Conservation (phyloP, 1,284 basidiomycete genomes). For the Tilletia horrida region DNA sequence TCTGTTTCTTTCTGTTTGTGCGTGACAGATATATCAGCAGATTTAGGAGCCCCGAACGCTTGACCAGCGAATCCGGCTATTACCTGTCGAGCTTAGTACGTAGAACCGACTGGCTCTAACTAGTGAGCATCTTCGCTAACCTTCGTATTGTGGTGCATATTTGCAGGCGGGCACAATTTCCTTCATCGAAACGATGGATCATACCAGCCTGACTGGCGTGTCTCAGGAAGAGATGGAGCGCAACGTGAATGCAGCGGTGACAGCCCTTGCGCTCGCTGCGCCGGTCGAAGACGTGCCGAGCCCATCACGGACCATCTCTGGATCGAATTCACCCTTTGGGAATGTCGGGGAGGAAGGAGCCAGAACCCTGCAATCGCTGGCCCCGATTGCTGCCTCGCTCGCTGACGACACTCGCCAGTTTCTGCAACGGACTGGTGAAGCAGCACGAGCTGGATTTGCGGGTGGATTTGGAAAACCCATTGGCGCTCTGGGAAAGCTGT, state of each 20-base stretch:
- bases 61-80: slow-evolving; percentile 93
- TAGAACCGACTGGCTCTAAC: neutral
- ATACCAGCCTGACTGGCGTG: slow-evolving; percentile 84
- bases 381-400: slow-evolving; percentile 37
- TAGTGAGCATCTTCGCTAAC: slow-evolving; percentile 9
- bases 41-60: slow-evolving; percentile 81
- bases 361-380: slow-evolving; percentile 16
- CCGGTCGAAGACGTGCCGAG: neutral
- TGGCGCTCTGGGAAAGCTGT: slow-evolving; percentile 46
- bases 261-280: slow-evolving; percentile 4
- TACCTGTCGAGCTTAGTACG: slow-evolving; percentile 86
- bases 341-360: neutral
- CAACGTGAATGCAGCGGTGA: slow-evolving; percentile 52
- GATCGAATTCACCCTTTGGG: neutral
- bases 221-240: slow-evolving; percentile 86
- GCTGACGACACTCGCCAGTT: slow-evolving; percentile 53
- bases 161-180: slow-evolving; percentile 66
- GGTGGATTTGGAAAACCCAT: slow-evolving; percentile 40
- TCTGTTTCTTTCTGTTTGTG: no score
- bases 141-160: neutral
- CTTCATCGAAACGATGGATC: slow-evolving; percentile 96
- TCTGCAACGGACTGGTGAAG: slow-evolving; percentile 52
- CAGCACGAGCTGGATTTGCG: slow-evolving; percentile 40
- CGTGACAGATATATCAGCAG: slow-evolving; percentile 69
- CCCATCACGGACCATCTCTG: neutral